These are phyloP conservation scores for Penicillium tannophilum DNA, from an alignment of 495 filamentous ascomycete species.

Conservation along the genomic window DNA sequence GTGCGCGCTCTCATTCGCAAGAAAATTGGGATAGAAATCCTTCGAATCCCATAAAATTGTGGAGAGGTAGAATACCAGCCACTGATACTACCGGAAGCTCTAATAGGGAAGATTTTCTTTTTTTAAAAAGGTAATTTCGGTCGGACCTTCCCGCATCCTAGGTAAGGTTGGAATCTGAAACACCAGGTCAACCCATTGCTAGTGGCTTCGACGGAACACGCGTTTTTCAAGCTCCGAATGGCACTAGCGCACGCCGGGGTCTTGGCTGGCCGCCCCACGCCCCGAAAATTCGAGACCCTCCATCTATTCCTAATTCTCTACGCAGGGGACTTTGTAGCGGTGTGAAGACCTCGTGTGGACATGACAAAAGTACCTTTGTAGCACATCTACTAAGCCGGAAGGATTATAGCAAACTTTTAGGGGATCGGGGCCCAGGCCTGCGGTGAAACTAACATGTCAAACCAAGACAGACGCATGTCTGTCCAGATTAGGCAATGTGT, in stretches of 20 bases:
- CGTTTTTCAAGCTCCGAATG: conserved; percentile 26
- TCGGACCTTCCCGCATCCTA: conserved; percentile 26
- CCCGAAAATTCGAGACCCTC: conserved; percentile 20
- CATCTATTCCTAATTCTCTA: background rate
- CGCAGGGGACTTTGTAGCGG: conserved; percentile 1
- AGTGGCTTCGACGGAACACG: conserved; percentile 21
- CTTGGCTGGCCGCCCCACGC: conserved; percentile 19
- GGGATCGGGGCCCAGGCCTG: conserved; percentile 2
- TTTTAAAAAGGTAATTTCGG: conserved; percentile 6
- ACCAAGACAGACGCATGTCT: conserved; percentile 5
- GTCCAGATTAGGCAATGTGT: conserved; percentile 7
- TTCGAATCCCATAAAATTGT: conserved; percentile 5
- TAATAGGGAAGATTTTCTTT: background rate
- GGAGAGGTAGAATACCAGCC: conserved; percentile 2
- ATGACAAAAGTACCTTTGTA: background rate
- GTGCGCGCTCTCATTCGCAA: background rate
- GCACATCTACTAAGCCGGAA: conserved; percentile 2
- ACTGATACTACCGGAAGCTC: background rate
- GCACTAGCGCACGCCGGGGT: conserved; percentile 19
- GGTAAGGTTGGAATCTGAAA: conserved; percentile 42
- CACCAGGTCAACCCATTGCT: conserved; percentile 18
- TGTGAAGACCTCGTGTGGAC: background rate
- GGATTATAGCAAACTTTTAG: background rate
- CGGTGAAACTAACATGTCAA: background rate
- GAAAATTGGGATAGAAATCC: background rate